phyloP scores from a whole-genome alignment of 139 green algal species.

The Deuterostichococcus epilithicus region DNA sequence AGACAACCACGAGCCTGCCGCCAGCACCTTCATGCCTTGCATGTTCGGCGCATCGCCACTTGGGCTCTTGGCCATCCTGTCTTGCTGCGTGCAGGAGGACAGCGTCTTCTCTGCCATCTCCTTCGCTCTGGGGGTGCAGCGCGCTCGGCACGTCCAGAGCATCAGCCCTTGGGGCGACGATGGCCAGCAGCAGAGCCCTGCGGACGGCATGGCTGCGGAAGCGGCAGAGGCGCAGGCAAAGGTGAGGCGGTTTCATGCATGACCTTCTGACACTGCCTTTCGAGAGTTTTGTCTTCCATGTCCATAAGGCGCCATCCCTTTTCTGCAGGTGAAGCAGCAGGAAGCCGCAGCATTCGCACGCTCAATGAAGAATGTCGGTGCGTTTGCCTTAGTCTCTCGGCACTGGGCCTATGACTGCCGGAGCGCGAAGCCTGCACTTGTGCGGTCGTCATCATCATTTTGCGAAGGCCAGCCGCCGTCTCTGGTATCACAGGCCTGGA shows the following conservation, averaged over 20 bases:
- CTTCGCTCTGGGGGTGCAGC: not conserved
- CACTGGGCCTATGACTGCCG: no score
- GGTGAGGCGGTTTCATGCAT: not conserved
- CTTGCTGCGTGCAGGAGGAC: conserved; percentile 1
- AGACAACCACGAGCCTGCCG: not conserved
- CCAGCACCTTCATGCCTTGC: not conserved
- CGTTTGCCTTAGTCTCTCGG: no score
- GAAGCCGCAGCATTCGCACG: not conserved
- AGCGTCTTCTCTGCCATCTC: not conserved
- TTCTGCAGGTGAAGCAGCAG: not conserved
- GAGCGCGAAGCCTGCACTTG: no score
- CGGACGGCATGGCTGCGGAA: not conserved
- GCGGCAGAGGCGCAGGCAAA: not conserved
- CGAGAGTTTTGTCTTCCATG: no score
- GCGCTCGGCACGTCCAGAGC: not conserved
- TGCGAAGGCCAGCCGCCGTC: no score
- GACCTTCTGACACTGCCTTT: no score
- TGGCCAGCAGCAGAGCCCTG: not conserved
- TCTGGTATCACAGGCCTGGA: conserved; percentile 14
- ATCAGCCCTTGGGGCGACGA: not conserved
- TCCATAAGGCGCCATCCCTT: not conserved
- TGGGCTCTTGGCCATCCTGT: no score
- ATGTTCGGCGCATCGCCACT: not conserved
- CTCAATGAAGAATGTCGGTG: not conserved
- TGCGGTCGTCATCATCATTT: no score